Evolutionary conservation across 73 alveolate genomes (phyloP), one percentile per base, ranked within the genome.

Genomic region (Blepharisma japonicum): DNA sequence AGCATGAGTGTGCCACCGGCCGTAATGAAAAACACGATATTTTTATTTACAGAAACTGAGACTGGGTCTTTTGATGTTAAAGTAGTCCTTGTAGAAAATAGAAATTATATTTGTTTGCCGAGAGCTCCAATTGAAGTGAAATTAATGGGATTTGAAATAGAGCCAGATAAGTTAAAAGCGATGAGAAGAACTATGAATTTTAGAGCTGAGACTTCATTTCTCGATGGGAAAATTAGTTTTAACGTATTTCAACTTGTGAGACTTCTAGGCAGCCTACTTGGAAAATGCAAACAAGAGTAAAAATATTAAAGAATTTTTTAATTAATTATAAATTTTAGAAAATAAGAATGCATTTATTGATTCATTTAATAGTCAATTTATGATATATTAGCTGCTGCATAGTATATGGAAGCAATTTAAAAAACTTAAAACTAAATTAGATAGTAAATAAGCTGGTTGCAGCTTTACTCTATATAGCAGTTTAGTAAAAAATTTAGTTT

Each of bases 201-300:
- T n/a, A 70, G 66, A 45, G 80, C 80, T 14, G 32, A 70, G 61
- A 70, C 80, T n/a, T 45, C 66, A n/a, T 70, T 70, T 70, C 71
- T 14, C 2, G 76, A 70, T 23, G 80, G 66, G 4, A 70, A 70
- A 70, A 6, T 70, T 9, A 47, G 32, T 4, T 70, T 70, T 47
- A 70, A 70, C 27, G 80, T 70, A 14, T 47, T 47, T 47, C 42
- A 70, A 4, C 46, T 70, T 39, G 80, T 70, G 0, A 70, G 66
- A 4, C 23, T 70, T 2, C 66, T 70, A 18, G 80, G 74, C 14
- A 61, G 74, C 23, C 5, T 61, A 48, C 74, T 61, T 1, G 74
- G 74, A 4, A 61, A 61, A 61, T 61, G 74, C 74, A 61, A 61
- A 61, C 74, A 61, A 61, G 74, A 32, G 42, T 32, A 32, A 32